Percentiles rank a stretch among this genome's conserved stretches.
Conservation (phyloP, 1,139 yeast genomes). For the Wickerhamiella pararugosa region DNA sequence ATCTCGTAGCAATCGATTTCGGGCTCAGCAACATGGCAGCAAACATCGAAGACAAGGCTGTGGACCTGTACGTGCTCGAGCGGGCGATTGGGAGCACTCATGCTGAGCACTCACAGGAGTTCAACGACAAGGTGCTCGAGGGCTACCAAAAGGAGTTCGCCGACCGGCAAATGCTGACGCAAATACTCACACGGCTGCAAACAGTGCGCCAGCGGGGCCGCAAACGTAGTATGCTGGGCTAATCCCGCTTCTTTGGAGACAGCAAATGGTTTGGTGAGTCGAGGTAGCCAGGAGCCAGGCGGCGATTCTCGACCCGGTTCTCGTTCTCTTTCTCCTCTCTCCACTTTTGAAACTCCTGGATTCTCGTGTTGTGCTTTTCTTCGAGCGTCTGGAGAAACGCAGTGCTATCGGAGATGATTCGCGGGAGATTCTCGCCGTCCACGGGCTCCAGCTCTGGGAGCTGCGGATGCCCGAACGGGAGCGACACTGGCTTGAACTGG, state of each 20-base stretch:
- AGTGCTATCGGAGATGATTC: conserved; percentile 17
- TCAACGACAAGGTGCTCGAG: conserved; percentile 54
- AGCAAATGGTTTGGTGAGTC: conserved; percentile 14
- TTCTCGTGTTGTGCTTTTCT: conserved; percentile 19
- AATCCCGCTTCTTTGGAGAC: not conserved
- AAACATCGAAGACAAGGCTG: conserved; percentile 85
- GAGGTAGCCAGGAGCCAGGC: conserved; percentile 33
- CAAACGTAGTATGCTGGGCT: conserved; percentile 89
- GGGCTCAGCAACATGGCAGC: conserved; percentile 73
- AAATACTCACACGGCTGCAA: conserved; percentile 49
- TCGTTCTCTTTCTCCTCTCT: conserved; percentile 16
- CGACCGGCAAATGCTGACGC: conserved; percentile 27
- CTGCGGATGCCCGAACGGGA: conserved; percentile 4
- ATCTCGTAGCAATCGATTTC: conserved; percentile 71
- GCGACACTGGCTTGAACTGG: conserved; percentile 5
- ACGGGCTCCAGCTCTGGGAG: not conserved
- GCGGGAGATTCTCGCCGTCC: not conserved
- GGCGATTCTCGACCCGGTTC: conserved; percentile 21
- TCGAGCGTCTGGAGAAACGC: conserved; percentile 19
- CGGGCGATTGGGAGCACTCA: conserved; percentile 87
- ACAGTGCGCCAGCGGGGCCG: conserved; percentile 88
- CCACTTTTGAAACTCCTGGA: conserved; percentile 24
- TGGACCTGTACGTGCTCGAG: conserved; percentile 85
- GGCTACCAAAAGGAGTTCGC: conserved; percentile 39
- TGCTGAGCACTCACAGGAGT: conserved; percentile 49